Base-by-base conservation (phyloP, 257 asterid genomes). In the Solanum chmielewskii region DNA sequence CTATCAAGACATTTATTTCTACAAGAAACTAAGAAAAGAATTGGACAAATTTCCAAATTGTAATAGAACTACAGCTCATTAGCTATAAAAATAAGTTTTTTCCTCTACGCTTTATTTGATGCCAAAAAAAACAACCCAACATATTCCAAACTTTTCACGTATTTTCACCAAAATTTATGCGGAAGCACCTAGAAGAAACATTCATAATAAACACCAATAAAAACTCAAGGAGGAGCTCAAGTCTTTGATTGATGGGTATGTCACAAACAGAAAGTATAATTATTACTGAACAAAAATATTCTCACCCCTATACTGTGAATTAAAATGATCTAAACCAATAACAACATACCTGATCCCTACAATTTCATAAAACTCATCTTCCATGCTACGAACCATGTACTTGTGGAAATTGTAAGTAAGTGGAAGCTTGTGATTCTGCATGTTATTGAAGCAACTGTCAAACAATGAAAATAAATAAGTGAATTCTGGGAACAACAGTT, bases 341-440 rank as follows among this genome's bases (percentile, higher is more conserved):
- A 27, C 29, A 35, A 33, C 66, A 75, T 95, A 94, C 98, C 98
- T 92, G 90, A 96, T 96, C 39, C 99, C 98, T 10, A 96, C 99
- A 41, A 96, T 93, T 84, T 93, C 90, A 70, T 92, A 93, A 91
- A 95, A 95, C 88, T 96, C 99, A 29, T 96, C 99, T 93, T 96
- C 99, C 99, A 96, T 96, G 91, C 98, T 95, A 16, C 99, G 94
- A 12, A 95, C 95, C 97, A 96, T 95, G 69, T 96, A 96, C 81
- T 95, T 95, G 86, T 96, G 99, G 86, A 96, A 95, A 88, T 95
- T 93, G 86, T 96, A 96, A 16, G 99, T 84, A 13, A 42, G 86
- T 9, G 97, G 98, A 88, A 96, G 92, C 84, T 89, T 92, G 92
- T 96, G 99, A 89, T 91, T 95, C 99, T 96, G 96, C 90, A 89